A percentile compares a stretch with the other conserved stretches of the same genome.
phyloP scores from a whole-genome alignment of 768 basidiomycete species.

The Tricholoma hemisulphureum region DNA sequence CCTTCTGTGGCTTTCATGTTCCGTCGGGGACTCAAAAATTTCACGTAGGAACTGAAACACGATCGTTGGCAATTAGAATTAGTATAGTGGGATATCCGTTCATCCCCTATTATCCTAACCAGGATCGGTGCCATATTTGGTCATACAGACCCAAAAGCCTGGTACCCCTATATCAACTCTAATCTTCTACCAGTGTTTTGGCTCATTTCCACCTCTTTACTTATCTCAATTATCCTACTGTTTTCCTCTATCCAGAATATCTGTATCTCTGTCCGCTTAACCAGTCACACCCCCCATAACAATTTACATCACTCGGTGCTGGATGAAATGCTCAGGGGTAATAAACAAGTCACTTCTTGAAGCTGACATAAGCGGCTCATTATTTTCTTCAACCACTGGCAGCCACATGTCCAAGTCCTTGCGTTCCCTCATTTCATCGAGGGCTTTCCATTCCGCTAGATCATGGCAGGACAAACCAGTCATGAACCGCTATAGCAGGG shows the following conservation, averaged over 20 bases:
- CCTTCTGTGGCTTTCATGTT: not conserved
- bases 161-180: slow-evolving; percentile 41
- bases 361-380: slow-evolving; percentile 16
- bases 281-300: too few relatives aligned
- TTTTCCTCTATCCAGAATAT: not conserved
- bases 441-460: slow-evolving; percentile 39
- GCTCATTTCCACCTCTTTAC: not conserved
- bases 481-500: slow-evolving; percentile 73
- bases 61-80: slow-evolving; percentile 41
- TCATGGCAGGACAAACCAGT: slow-evolving; percentile 41
- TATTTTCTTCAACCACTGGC: not conserved
- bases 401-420: slow-evolving; percentile 25
- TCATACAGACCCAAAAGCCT: slow-evolving; percentile 31
- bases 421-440: slow-evolving; percentile 27
- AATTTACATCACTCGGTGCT: too few relatives aligned
- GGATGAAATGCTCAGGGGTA: too few relatives aligned
- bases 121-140: slow-evolving; percentile 35
- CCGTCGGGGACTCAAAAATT: slow-evolving; percentile 15
- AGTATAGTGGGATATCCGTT: slow-evolving; percentile 25
- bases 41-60: slow-evolving; percentile 41
- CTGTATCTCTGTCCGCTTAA: slow-evolving; percentile 7
- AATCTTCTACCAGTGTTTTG: slow-evolving; percentile 21
- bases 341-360: too few relatives aligned
- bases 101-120: slow-evolving; percentile 20
- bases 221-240: not conserved